A percentile compares a stretch with the other conserved stretches of the same genome.
Conservation (phyloP, 768 basidiomycete species). For the Hygrophoropsis aurantiaca region DNA sequence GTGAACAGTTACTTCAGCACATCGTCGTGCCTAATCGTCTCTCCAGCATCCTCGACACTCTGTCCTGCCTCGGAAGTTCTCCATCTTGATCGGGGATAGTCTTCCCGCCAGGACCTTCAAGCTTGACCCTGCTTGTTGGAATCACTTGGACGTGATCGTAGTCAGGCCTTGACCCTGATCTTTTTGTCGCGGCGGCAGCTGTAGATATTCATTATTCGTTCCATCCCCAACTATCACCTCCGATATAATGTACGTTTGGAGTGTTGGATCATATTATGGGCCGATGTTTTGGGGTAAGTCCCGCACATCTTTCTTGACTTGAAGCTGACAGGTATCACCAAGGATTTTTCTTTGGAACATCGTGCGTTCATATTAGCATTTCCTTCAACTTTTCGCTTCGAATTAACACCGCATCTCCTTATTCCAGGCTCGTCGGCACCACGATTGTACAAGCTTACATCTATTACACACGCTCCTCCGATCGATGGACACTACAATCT, state of each 20-base stretch:
- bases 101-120: too few species aligned
- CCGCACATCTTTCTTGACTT: not conserved
- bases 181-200: too few species aligned
- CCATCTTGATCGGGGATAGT: too few species aligned
- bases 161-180: too few species aligned
- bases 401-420: too few species aligned
- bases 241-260: not conserved
- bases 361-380: not conserved
- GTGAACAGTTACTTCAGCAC: too few species aligned
- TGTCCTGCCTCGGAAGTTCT: too few species aligned
- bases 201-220: not conserved
- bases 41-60: too few species aligned
- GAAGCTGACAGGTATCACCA: not conserved
- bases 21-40: too few species aligned
- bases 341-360: slow-evolving; percentile 1
- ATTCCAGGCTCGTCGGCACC: not conserved
- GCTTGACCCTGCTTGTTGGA: too few species aligned
- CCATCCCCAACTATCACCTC: not conserved
- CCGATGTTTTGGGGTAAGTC: slow-evolving; percentile 3
- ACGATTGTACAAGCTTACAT: not conserved
- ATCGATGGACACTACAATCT: not conserved
- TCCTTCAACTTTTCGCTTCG: not conserved
- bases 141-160: too few species aligned
- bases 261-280: not conserved
- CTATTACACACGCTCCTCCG: not conserved